Base-by-base conservation (phyloP, 768 basidiomycete species). In the Pleurotus sapidus region DNA sequence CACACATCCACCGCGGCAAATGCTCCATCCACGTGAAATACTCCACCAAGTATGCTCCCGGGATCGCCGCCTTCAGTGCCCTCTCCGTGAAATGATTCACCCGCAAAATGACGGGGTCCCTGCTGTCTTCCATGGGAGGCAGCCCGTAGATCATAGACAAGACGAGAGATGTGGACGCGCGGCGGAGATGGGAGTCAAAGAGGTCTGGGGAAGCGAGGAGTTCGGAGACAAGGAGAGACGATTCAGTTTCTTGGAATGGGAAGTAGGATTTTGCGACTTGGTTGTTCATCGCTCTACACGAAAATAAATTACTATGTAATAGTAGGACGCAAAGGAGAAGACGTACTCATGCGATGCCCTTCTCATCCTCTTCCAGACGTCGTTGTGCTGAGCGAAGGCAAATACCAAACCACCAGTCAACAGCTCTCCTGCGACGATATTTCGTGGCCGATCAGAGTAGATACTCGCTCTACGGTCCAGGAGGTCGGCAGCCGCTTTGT, bases 11-110 rank as follows among this genome's bases (percentile, higher is more conserved):
- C 3, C 54, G 14, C 1, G 73, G 73, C 9, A 74, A 46, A 43
- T 68, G 60, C 46, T 61, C 55, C 65, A 74, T 68, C 63, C 65
- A 70, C 2, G 71, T 66, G 45, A 74, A 70, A 50, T 67, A 64
- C 53, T 74, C 73, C 27, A 74, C 73, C 17, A 71, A 18, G 54
- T 65, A 67, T 9, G 67, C 62, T 9, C 75, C 74, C 9, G 74
- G 75, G 47, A 63, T 61, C 1, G 67, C 66, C 3, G 74, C 73
- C 5, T 59, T 58, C 17, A 68, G 64, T 9, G 69, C 57, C 1
- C 74, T 65, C 8, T 62, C 59, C 9, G 64, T 60, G 40, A 70
- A 68, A 17, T 58, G 43, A 30, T 59, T 61, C n/a, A 66, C 49
- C 1, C 50, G 57, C 1, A 24, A 23, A 23, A 66, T 63, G 18